A percentile compares a stretch with the other conserved stretches of the same genome.
phyloP scores from a whole-genome alignment of 1,139 yeast species.

The Saccharomyces pastorianus region DNA sequence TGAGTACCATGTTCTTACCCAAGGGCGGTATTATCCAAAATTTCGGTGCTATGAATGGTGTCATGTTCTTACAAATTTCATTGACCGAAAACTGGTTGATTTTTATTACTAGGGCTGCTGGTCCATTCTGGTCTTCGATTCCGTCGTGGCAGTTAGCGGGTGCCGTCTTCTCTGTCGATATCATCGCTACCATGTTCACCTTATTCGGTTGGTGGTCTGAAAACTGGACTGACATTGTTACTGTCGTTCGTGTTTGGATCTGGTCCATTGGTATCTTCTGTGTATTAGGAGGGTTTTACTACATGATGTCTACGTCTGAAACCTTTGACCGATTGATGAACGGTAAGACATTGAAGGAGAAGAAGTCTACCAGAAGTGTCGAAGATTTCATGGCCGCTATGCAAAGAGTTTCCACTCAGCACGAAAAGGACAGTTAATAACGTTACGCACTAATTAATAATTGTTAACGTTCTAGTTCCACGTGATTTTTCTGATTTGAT shows the following conservation, averaged over 20 bases:
- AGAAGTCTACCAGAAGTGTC: slow-evolving; percentile 65
- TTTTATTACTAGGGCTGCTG: slow-evolving; percentile 90
- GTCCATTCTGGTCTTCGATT: slow-evolving; percentile 88
- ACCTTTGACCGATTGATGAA: slow-evolving; percentile 89
- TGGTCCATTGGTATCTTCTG: slow-evolving; percentile 96
- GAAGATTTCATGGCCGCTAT: slow-evolving; percentile 95
- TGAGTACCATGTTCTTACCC: slow-evolving; percentile 81
- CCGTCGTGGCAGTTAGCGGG: slow-evolving; percentile 95
- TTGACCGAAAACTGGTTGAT: slow-evolving; percentile 94
- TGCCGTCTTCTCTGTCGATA: slow-evolving; percentile 82
- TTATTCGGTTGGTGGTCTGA: slow-evolving; percentile 97
- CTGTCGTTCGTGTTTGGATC: slow-evolving; percentile 88
- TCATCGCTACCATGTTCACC: slow-evolving; percentile 83
- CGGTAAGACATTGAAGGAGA: slow-evolving; percentile 69
- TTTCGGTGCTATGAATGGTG: slow-evolving; percentile 90
- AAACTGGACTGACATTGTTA: slow-evolving; percentile 93
- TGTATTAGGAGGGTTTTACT: slow-evolving; percentile 94
- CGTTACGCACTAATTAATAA: not conserved
- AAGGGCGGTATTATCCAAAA: slow-evolving; percentile 89
- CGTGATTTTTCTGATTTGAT: too few relatives aligned
- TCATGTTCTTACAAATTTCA: slow-evolving; percentile 83
- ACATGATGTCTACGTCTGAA: slow-evolving; percentile 79
- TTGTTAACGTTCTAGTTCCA: not conserved
- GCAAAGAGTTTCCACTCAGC: slow-evolving; percentile 98
- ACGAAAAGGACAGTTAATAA: slow-evolving; percentile 48